Evolutionary conservation across 306 rosid species (phyloP).

Genomic region (Ochetophila trinervis): DNA sequence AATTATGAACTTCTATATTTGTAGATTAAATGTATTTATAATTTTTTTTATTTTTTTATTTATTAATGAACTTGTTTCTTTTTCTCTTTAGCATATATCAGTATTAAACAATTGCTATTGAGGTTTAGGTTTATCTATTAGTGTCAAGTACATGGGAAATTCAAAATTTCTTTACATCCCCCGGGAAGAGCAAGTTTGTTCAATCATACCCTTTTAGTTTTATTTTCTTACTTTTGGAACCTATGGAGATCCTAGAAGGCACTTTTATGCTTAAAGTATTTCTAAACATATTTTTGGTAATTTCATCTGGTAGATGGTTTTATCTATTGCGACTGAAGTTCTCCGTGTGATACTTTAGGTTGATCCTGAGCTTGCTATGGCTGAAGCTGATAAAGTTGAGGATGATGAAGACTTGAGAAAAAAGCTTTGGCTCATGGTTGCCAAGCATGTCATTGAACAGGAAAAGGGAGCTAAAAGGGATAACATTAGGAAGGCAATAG

Average conservation of each 20-base stretch:
- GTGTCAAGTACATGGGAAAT: too few relatives aligned
- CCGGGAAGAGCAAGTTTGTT: background rate
- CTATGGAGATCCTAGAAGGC: too few relatives aligned
- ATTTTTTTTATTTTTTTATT: too few relatives aligned
- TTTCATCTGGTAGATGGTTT: background rate
- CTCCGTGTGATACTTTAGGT: conserved; percentile 49
- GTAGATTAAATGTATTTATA: too few relatives aligned
- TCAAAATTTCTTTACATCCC: background rate
- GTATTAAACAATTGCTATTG: too few relatives aligned
- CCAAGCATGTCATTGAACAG: conserved; percentile 90
- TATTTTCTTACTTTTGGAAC: background rate
- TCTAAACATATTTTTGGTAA: conserved; percentile 4
- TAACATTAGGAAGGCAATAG: conserved; percentile 94
- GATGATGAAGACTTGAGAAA: conserved; percentile 97
- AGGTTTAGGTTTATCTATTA: too few relatives aligned
- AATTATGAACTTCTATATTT: too few relatives aligned
- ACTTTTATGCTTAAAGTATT: too few relatives aligned
- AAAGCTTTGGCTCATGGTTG: conserved; percentile 98
- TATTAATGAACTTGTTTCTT: too few relatives aligned
- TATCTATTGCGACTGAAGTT: conserved; percentile 11
- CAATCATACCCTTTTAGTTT: background rate
- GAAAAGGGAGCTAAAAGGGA: conserved; percentile 98
- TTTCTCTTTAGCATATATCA: too few relatives aligned
- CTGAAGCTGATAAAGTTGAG: conserved; percentile 98
- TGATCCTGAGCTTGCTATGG: conserved; percentile 99